These are phyloP conservation scores for Russula vinacea DNA, from an alignment of 768 basidiomycete genomes.

Conservation along the genomic window DNA sequence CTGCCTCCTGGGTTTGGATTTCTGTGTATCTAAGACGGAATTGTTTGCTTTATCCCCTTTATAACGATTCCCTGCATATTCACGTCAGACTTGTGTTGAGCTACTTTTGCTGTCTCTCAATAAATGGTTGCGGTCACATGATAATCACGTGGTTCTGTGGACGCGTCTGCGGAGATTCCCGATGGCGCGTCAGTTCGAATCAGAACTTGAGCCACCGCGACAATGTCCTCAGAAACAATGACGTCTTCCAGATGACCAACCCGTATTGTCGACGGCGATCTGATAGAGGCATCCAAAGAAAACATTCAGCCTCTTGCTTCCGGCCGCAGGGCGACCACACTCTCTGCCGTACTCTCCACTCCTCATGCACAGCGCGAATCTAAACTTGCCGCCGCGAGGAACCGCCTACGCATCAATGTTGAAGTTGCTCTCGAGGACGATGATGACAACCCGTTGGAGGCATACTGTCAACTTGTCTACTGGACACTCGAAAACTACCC, in stretches of 20 bases:
- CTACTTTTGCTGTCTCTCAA: neutral
- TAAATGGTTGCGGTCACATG: conserved; percentile 22
- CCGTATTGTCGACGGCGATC: conserved; percentile 72
- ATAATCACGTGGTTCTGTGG: conserved; percentile 16
- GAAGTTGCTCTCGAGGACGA: conserved; percentile 68
- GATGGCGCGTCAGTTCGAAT: neutral
- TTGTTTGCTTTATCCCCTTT: conserved; percentile 19
- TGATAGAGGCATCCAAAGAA: conserved; percentile 81
- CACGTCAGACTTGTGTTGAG: conserved; percentile 14
- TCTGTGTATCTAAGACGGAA: conserved; percentile 19
- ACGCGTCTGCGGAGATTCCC: conserved; percentile 3
- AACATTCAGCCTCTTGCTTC: conserved; percentile 80
- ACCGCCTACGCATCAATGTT: conserved; percentile 66
- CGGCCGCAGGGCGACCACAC: conserved; percentile 74
- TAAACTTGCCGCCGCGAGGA: conserved; percentile 61
- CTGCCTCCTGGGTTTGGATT: conserved; percentile 6
- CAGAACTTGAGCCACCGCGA: neutral
- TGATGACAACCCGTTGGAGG: conserved; percentile 78
- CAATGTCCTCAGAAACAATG: conserved; percentile 22
- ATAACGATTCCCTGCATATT: conserved; percentile 23
- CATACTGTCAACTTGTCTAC: conserved; percentile 79
- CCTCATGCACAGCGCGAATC: conserved; percentile 75
- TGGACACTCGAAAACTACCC: conserved; percentile 97
- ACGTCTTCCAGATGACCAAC: conserved; percentile 42
- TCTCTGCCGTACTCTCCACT: conserved; percentile 69